Evolutionary conservation across 768 basidiomycete species (phyloP).

Genomic region (Mycena capillaripes): DNA sequence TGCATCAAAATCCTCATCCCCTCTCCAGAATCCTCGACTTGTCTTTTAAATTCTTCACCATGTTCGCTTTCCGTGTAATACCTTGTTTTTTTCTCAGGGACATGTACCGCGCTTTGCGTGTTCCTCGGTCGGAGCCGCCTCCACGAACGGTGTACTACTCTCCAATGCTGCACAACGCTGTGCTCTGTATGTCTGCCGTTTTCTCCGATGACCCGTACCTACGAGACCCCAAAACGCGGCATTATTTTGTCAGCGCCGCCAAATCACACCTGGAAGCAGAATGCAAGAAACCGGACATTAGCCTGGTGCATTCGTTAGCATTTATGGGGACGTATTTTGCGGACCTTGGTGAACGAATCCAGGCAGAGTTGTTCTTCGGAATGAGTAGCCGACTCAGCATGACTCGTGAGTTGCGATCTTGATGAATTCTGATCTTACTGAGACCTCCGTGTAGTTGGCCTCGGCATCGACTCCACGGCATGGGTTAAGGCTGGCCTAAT

Average conservation of each 20-base stretch:
- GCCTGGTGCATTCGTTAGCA: conserved; percentile 38
- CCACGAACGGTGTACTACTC: conserved; percentile 60
- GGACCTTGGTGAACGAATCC: conserved; percentile 28
- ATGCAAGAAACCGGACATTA: conserved; percentile 35
- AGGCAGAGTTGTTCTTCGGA: conserved; percentile 37
- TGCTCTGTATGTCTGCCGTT: conserved; percentile 44
- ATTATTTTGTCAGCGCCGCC: conserved; percentile 32
- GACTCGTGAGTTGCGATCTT: conserved; percentile 13
- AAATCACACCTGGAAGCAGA: conserved; percentile 31
- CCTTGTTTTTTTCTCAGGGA: conserved; percentile 57
- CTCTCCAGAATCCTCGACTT: conserved; percentile 50
- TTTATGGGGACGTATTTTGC: conserved; percentile 38
- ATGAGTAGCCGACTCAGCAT: conserved; percentile 27
- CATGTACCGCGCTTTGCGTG: conserved; percentile 53
- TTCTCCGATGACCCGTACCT: conserved; percentile 39
- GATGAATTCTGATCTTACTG: neutral
- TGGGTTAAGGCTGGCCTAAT: conserved; percentile 56
- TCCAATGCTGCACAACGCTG: conserved; percentile 66
- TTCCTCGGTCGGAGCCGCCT: conserved; percentile 39
- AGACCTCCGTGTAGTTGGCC: conserved; percentile 48
- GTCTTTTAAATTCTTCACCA: conserved; percentile 56
- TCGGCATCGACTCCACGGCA: conserved; percentile 52
- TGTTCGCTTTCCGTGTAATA: conserved; percentile 56
- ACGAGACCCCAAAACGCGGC: conserved; percentile 31
- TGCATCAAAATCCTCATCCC: neutral